These are phyloP conservation scores for Termitomyces sp. DNA, from an alignment of 768 basidiomycete genomes.

Conservation along the genomic window DNA sequence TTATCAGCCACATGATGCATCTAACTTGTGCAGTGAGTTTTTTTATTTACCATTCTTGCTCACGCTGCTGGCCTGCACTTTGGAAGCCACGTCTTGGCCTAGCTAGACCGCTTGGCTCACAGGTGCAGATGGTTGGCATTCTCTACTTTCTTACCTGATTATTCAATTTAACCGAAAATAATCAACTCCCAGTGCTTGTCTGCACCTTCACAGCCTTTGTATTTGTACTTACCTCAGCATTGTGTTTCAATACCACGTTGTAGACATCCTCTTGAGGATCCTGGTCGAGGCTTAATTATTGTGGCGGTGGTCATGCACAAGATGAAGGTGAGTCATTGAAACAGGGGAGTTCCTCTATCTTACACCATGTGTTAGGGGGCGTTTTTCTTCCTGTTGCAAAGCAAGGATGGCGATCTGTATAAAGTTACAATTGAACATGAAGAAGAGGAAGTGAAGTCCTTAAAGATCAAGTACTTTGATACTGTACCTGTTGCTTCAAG, in stretches of 20 bases:
- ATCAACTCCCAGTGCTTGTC: no score
- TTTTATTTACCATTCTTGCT: no score
- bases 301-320: slow-evolving; percentile 98
- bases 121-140: no score
- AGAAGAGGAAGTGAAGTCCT: slow-evolving; percentile 86
- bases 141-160: no score
- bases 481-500: slow-evolving; percentile 92
- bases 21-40: no score
- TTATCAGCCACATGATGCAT: no score
- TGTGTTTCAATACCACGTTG: slow-evolving; percentile 95
- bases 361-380: slow-evolving; percentile 63
- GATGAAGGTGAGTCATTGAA: slow-evolving; percentile 71
- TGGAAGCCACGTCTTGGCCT: no score
- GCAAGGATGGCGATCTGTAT: slow-evolving; percentile 94
- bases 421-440: slow-evolving; percentile 99
- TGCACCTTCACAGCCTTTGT: no score
- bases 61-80: no score
- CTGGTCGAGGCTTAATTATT: slow-evolving; percentile 82
- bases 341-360: not conserved
- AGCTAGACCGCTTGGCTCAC: no score
- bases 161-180: no score
- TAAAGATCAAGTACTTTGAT: slow-evolving; percentile 99
- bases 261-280: slow-evolving; percentile 80
- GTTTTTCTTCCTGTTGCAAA: slow-evolving; percentile 99
- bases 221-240: slow-evolving; percentile 86